Evolutionary conservation across 352 stramenopile genomes (phyloP), one percentile per base, ranked within the genome.

Genomic region (Pythium dissotocum): DNA sequence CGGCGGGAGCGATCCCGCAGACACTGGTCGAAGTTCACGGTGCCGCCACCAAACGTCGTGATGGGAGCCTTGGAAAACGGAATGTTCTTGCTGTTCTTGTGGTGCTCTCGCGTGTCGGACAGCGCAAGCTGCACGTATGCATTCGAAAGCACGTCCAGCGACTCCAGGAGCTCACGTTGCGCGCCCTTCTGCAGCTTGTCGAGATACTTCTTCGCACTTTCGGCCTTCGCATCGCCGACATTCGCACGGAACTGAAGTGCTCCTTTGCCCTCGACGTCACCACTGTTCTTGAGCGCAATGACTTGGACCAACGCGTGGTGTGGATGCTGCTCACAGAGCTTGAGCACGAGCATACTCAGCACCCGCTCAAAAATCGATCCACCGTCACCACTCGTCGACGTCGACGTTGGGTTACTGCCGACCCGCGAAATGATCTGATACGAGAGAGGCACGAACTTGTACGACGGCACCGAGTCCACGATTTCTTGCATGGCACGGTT

Each of bases 361-460:
- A 87, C 88, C 12, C 72, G 82, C 77, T 98, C 86, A 76, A 98
- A 98, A 6, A 69, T 51, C 2, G 40, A 54, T 40, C 33, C 59
- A 18, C 61, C 28, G 13, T 66, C 57, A 12, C 38, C 60, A 51
- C 54, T 48, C 24, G 52, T 52, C 0, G 63, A 59, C 14, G 76
- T 59, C 1, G 30, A 18, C 2, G 61, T 48, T 46, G 56, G 59
- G 48, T 64, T 65, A 57, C 70, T 84, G 36, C 90, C 97, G 24
- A 99, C 91, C 0, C 97, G 84, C 26, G 97, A 99, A 60, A 99
- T 98, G 26, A 99, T 94, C 81, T 99, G 98, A 72, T 99, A 99
- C 18, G 92, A 97, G 10, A 99, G 77, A 18, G 97, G 95, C 28
- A 99, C 89, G 66, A 99, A 98, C 69, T 98, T 97, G 84, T 97